Evolutionary conservation across 768 basidiomycete genomes (phyloP).

Genomic region (Psilocybe tampanensis): DNA sequence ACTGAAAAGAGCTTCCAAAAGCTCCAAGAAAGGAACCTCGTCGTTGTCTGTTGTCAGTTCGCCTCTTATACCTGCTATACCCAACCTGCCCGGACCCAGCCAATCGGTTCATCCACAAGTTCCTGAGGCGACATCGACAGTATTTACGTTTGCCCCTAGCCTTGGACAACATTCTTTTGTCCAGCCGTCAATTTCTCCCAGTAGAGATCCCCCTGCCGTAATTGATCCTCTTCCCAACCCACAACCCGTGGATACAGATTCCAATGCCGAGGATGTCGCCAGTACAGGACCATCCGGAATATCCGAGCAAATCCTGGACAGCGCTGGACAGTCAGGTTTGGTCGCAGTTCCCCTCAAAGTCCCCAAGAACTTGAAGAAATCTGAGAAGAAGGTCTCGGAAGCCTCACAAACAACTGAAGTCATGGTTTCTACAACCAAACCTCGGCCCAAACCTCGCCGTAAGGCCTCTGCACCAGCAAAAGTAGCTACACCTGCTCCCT

Average conservation of each 20-base stretch:
- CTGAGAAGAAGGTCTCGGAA: not conserved
- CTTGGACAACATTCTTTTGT: not conserved
- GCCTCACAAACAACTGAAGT: not conserved
- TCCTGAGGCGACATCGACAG: not conserved
- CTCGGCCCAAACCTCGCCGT: slow-evolving; percentile 25
- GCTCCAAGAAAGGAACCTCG: slow-evolving; percentile 5
- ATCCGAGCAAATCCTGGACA: not conserved
- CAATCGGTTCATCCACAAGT: not conserved
- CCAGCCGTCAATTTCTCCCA: not conserved
- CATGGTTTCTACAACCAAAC: not conserved
- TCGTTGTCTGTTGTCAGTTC: not conserved
- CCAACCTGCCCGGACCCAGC: slow-evolving; percentile 6
- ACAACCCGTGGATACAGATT: not conserved
- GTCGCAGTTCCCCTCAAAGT: not conserved
- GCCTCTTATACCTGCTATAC: not conserved
- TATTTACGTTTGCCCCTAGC: not conserved
- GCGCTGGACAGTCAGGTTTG: not conserved
- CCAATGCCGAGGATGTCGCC: not conserved
- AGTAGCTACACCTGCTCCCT: slow-evolving; percentile 2
- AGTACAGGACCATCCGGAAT: not conserved
- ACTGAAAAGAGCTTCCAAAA: slow-evolving; percentile 28
- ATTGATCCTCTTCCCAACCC: not conserved
- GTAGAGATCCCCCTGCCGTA: not conserved
- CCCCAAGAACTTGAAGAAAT: not conserved
- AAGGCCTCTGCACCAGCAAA: slow-evolving; percentile 23